Evolutionary conservation across 257 asterid species (phyloP).

Genomic region (Solanum dulcamara): DNA sequence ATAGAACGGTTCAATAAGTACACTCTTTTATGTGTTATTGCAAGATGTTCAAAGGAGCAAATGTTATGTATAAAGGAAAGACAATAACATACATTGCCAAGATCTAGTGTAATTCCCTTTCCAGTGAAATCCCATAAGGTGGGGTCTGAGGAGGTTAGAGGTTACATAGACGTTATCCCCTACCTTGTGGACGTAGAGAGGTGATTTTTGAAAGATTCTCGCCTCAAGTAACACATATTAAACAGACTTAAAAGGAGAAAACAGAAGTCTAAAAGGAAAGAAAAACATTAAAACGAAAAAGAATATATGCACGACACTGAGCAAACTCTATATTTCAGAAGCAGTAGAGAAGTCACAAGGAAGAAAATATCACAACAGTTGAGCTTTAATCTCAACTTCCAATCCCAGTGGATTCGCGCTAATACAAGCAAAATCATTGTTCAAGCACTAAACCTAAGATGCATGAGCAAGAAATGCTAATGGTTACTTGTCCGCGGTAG

Average conservation of each 20-base stretch:
- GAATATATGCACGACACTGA: not conserved
- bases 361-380: not conserved
- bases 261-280: not conserved
- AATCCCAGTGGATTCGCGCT: not conserved
- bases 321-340: not conserved
- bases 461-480: not conserved
- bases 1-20: too few species aligned
- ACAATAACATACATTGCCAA: not conserved
- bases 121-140: not conserved
- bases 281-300: not conserved
- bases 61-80: not conserved
- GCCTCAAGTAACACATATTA: not conserved
- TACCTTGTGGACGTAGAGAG: not conserved
- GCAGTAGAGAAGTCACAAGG: too few species aligned
- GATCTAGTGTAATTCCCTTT: too few species aligned
- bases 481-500: not conserved
- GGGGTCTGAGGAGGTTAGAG: not conserved
- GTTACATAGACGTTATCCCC: not conserved
- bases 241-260: not conserved
- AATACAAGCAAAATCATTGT: not conserved
- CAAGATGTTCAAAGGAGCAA: not conserved
- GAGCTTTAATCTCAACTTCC: not conserved
- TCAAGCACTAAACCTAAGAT: not conserved
- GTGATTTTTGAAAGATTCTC: not conserved
- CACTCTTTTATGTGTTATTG: not conserved